phyloP scores from a whole-genome alignment of 108 stramenopile species.

The Nannochloropsis gaditana region DNA sequence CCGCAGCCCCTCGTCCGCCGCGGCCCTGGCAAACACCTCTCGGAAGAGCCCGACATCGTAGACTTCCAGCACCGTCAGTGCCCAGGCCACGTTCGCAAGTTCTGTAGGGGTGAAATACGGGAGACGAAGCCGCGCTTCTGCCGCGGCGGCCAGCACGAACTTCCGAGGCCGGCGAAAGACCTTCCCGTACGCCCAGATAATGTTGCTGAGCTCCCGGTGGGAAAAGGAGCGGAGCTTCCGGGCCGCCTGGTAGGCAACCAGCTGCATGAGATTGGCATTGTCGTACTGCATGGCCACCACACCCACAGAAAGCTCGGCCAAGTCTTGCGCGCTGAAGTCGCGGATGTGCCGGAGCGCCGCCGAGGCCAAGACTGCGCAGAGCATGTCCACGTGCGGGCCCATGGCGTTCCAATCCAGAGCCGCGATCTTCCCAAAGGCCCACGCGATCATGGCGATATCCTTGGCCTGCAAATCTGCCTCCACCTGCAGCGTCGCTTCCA shows the following conservation, averaged over 20 bases:
- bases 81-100: constrained; percentile 43
- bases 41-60: constrained; percentile 5
- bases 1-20: background rate
- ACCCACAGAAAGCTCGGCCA: background rate
- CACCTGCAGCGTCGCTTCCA: background rate
- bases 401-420: background rate
- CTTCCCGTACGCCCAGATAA: constrained; percentile 37
- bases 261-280: constrained; percentile 13
- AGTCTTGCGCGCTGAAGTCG: background rate
- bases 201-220: constrained; percentile 39
- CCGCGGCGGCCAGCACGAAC: constrained; percentile 23
- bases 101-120: constrained; percentile 33
- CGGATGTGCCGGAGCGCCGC: background rate
- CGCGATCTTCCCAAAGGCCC: background rate
- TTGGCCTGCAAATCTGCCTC: constrained; percentile 3
- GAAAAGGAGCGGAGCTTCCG: background rate
- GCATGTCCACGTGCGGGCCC: constrained; percentile 14
- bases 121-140: background rate
- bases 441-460: background rate
- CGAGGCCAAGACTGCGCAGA: background rate
- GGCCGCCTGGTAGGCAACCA: background rate
- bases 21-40: background rate
- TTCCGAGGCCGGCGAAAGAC: background rate
- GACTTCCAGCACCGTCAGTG: constrained; percentile 34
- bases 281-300: constrained; percentile 8